Evolutionary conservation across 345 rosid genomes (phyloP), one percentile per base, ranked within the genome.

Genomic region (Anacardium occidentale): DNA sequence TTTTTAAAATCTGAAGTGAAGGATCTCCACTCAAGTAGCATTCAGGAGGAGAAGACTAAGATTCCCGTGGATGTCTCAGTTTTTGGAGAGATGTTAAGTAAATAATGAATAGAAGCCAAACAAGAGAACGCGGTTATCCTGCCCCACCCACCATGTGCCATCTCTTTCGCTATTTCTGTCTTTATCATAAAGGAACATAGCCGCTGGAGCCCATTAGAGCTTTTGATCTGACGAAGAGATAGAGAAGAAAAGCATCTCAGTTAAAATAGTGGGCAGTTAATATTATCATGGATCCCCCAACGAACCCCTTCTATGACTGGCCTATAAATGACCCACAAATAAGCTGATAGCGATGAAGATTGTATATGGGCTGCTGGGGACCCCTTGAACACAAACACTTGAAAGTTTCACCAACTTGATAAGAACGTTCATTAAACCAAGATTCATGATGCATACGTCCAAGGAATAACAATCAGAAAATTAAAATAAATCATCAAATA

Each of bases 91-190:
- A 67, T 4, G 53, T 40, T n/a, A 34, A 61, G 47, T 51, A 18
- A 21, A 59, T 37, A 15, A 64, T 9, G 9, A 45, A 10, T 65
- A 48, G 32, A 37, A 37, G 40, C 40, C 40, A 37, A 37, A 48
- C 53, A 0, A 12, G 53, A 58, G 69, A 58, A 67, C 55, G 29
- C 37, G 29, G 82, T 72, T 69, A 44, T 50, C 54, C 37, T 62
- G 44, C 78, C 83, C 85, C 79, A 82, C 51, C 51, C 40, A 48
- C 80, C 83, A 73, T 70, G 82, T 75, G 82, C 74, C 2, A 62
- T 66, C 55, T 53, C 48, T 59, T 4, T 52, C 20, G 11, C 13
- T 29, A 47, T 18, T 32, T 58, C 21, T 50, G 18, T 7, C 14
- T 0, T 37, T 2, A 17, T 17, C 22, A 61, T 12, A 71, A 62